Base-by-base conservation (phyloP, 164 flowering plant species). In the Houttuynia cordata region DNA sequence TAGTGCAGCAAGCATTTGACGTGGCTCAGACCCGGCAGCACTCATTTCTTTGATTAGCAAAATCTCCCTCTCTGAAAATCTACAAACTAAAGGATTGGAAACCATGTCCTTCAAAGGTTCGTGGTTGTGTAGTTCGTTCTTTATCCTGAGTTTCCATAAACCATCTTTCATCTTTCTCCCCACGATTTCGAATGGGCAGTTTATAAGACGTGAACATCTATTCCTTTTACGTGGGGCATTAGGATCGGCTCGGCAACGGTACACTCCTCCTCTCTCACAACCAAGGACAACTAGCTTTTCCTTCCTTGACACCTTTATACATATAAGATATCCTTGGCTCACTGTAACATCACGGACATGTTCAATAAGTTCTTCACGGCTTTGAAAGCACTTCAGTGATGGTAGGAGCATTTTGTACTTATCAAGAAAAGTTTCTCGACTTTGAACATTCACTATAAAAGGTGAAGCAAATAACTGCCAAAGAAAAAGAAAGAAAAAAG, bases 261-360 rank as follows among this genome's bases (percentile, higher is more conserved):
- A 68, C 53, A 62, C 57, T 51, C 81, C 81, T 59, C 81, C 81
- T 66, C 81, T 70, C 41, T 78, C 79, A 71, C 81, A 78, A 58
- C 81, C 79, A 68, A 78, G 79, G 13, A 73, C 58, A 19, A 78
- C 81, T 25, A 62, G 40, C 56, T 61, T 68, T 20, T 75, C 81
- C 68, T 64, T 78, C 63, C 60, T 67, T 22, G 81, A 75, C 55
- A 63, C 68, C 64, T 78, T 75, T 12, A 78, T 78, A 9, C 77
- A 75, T 22, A 78, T 76, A 19, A 78, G 75, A 62, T 73, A 78
- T 23, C 81, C 81, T 64, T 78, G 81, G 56, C 19, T 37, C 4
- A 69, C 68, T 19, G 72, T 78, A 70, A 70, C 75, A 21, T 75
- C 73, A 25, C 81, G 70, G 51, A 78, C 81, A 73, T 78, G 57